These are phyloP conservation scores for Dothistroma pini DNA, from an alignment of 2,329 filamentous ascomycete species.

Conservation along the genomic window DNA sequence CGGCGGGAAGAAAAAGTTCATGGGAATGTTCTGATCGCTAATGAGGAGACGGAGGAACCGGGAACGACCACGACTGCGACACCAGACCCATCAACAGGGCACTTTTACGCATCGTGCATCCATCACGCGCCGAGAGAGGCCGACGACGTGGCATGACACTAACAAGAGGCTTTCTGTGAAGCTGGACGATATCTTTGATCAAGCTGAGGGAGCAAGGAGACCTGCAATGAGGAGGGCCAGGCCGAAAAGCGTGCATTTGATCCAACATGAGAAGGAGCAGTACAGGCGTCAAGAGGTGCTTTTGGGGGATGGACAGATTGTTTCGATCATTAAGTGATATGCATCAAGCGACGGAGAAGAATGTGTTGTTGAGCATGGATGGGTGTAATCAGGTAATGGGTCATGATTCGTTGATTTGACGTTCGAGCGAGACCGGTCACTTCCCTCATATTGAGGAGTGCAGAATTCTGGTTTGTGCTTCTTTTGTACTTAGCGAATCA, in stretches of 20 bases:
- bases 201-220: too few relatives aligned
- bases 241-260: neutral
- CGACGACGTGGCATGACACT: neutral
- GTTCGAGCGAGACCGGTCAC: too few relatives aligned
- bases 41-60: neutral
- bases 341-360: neutral
- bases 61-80: neutral
- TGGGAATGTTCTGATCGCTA: conserved; percentile 29
- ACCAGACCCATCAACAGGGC: neutral
- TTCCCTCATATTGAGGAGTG: too few relatives aligned
- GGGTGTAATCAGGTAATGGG: neutral
- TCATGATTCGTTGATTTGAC: too few relatives aligned
- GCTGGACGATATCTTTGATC: neutral
- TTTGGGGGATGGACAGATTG: neutral
- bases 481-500: too few relatives aligned
- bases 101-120: neutral
- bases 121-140: neutral
- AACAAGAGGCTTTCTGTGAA: neutral
- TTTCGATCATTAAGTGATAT: neutral
- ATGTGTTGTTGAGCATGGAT: neutral
- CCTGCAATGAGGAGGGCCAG: neutral
- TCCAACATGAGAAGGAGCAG: neutral
- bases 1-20: conserved; percentile 27
- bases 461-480: too few relatives aligned
- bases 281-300: neutral